Evolutionary conservation across 306 rosid genomes (phyloP).

Genomic region (Rubus parviflorus): DNA sequence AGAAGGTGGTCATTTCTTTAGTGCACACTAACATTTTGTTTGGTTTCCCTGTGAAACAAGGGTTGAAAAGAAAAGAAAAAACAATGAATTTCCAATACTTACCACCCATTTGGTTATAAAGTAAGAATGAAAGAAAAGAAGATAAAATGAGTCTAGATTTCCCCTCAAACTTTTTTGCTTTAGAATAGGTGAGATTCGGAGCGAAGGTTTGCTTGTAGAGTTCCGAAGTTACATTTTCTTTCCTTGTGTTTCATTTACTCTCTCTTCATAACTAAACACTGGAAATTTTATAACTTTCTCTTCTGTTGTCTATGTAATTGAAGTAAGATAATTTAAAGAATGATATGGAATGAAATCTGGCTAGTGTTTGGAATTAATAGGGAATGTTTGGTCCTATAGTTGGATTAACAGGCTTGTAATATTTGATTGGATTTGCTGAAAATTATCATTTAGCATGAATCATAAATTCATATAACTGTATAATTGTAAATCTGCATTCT

Average conservation of each 20-base stretch:
- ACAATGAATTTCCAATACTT: not conserved
- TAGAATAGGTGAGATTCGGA: not conserved
- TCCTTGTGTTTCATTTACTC: not conserved
- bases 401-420: not conserved
- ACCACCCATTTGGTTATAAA: not conserved
- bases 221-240: not conserved
- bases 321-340: no score
- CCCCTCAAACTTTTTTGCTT: not conserved
- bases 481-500: not conserved
- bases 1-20: not conserved
- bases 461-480: not conserved
- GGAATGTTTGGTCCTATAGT: not conserved
- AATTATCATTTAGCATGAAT: not conserved
- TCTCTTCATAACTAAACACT: not conserved
- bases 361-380: not conserved
- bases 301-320: not conserved
- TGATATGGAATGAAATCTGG: not conserved
- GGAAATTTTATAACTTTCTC: not conserved
- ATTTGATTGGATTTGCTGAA: not conserved
- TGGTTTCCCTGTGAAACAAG: not conserved
- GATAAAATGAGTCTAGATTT: not conserved
- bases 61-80: not conserved
- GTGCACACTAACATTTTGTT: slow-evolving; percentile 5
- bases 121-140: not conserved
- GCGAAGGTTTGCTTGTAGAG: not conserved